A percentile compares a stretch with the other conserved stretches of the same genome.
phyloP scores from a whole-genome alignment of 2,329 filamentous ascomycete species.

The Triangularia verruculosa region DNA sequence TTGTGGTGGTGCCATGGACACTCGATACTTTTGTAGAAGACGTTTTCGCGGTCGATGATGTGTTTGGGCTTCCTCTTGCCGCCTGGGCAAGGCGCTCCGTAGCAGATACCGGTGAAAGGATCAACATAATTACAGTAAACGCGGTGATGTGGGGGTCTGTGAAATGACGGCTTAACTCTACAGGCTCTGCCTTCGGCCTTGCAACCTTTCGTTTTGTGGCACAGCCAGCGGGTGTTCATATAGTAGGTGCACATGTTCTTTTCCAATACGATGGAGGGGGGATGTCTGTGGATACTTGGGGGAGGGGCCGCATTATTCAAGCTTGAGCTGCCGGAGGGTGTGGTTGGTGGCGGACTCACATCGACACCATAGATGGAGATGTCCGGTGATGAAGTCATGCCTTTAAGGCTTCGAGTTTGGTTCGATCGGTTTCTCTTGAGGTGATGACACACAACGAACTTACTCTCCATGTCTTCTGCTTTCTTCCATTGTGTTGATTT shows the following conservation, averaged over 20 bases:
- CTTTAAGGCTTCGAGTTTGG: too few relatives aligned
- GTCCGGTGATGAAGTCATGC: neutral
- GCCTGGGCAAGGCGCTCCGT: neutral
- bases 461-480: too few relatives aligned
- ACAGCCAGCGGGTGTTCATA: conserved; percentile 5
- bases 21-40: neutral
- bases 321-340: neutral
- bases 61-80: neutral
- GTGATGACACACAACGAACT: too few relatives aligned
- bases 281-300: neutral
- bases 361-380: neutral
- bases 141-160: neutral
- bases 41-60: neutral
- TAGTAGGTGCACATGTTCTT: conserved; percentile 2
- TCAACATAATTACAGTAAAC: neutral
- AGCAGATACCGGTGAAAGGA: neutral
- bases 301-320: neutral
- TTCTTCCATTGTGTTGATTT: too few relatives aligned
- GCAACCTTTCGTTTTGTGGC: neutral
- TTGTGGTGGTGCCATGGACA: conserved; percentile 1
- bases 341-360: neutral
- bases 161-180: neutral
- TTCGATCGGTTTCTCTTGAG: too few relatives aligned
- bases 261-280: neutral
- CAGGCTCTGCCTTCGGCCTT: neutral